A percentile compares a stretch with the other conserved stretches of the same genome.
Evolutionary conservation across 345 rosid species (phyloP).

Genomic region (Salix dunnii): DNA sequence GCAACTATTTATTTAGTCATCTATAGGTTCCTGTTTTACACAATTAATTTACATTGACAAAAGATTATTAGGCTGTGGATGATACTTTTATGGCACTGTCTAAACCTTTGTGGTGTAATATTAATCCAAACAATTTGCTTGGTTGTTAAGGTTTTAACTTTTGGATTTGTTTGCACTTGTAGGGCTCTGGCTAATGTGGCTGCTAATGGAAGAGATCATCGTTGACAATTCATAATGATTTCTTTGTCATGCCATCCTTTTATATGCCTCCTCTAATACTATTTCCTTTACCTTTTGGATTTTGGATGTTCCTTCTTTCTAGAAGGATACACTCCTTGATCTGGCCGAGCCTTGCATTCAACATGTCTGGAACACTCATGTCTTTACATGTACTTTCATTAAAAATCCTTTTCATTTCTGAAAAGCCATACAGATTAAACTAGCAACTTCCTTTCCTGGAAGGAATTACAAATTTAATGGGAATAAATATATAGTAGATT

Average conservation of each 20-base stretch:
- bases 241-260: conserved; percentile 1
- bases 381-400: conserved; percentile 7
- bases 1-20: not conserved
- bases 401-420: conserved; percentile 20
- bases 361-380: conserved; percentile 7
- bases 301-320: conserved; percentile 19
- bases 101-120: not conserved
- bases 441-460: conserved; percentile 27
- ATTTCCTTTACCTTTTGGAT: conserved; percentile 23
- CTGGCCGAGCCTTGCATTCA: conserved; percentile 4
- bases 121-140: not conserved
- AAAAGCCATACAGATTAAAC: conserved; percentile 30
- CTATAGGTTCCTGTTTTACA: not conserved
- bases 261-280: conserved; percentile 14
- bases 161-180: conserved; percentile 22
- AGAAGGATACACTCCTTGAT: conserved; percentile 22
- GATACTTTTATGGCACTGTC: not conserved
- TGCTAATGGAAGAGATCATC: conserved; percentile 42
- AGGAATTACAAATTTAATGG: conserved; percentile 31
- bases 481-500: conserved; percentile 33
- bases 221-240: conserved; percentile 29
- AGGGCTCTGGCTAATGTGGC: conserved; percentile 50
- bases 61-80: not conserved
- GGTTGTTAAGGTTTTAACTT: conserved; percentile 11
- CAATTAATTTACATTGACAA: not conserved